phyloP scores from a whole-genome alignment of 2,329 filamentous ascomycete genomes.

The Clonostachys sp. region DNA sequence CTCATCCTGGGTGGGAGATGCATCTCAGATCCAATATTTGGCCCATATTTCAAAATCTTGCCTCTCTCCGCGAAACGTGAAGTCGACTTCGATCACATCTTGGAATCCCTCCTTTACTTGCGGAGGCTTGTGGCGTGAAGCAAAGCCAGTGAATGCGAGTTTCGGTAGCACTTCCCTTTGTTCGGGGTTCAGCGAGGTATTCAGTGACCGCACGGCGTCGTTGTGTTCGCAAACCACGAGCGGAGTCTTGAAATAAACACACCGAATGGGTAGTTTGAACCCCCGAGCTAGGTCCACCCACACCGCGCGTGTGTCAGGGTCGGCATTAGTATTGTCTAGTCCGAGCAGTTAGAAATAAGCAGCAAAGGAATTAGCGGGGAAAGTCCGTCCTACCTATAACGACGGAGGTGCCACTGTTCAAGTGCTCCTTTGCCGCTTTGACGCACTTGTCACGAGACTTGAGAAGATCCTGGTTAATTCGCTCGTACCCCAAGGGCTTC shows the following conservation, averaged over 20 bases:
- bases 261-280: constrained; percentile 70
- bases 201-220: constrained; percentile 73
- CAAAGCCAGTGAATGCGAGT: constrained; percentile 76
- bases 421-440: constrained; percentile 62
- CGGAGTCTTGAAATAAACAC: constrained; percentile 76
- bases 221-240: constrained; percentile 77
- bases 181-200: constrained; percentile 75
- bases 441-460: constrained; percentile 71
- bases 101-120: constrained; percentile 73
- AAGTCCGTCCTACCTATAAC: constrained; percentile 62
- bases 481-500: constrained; percentile 72
- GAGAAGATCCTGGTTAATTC: constrained; percentile 86
- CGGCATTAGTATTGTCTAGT: constrained; percentile 92
- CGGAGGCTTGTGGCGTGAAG: constrained; percentile 69
- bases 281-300: constrained; percentile 75
- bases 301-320: constrained; percentile 67
- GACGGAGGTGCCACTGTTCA: constrained; percentile 64
- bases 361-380: constrained; percentile 3
- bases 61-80: constrained; percentile 67
- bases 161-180: constrained; percentile 67
- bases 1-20: too few species aligned
- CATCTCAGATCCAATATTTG: constrained; percentile 65
- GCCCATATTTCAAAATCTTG: constrained; percentile 70
- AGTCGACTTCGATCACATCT: constrained; percentile 72
- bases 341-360: constrained; percentile 1